A percentile compares a stretch with the other conserved stretches of the same genome.
Conservation (phyloP, 768 basidiomycete species). For the Crepidotus variabilis region DNA sequence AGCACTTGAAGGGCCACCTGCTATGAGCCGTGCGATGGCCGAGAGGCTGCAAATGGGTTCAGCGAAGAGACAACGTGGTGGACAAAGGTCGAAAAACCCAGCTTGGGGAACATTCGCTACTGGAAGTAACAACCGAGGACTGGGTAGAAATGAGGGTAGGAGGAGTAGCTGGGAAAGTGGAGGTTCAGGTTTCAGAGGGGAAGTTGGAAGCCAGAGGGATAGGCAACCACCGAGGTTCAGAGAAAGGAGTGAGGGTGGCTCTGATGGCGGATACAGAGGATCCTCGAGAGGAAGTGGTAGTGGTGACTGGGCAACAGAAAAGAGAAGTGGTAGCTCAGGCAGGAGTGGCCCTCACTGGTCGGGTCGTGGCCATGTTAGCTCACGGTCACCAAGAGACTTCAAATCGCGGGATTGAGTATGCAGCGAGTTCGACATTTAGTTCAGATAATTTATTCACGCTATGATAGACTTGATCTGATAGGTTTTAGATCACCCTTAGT, state of each 20-base stretch:
- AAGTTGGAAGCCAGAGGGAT: background rate
- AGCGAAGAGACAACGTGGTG: background rate
- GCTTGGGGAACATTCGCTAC: background rate
- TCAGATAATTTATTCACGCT: background rate
- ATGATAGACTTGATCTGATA: background rate
- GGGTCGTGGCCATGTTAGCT: background rate
- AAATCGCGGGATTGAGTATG: too few species aligned
- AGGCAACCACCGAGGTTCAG: background rate
- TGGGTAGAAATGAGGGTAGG: background rate
- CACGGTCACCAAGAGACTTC: too few species aligned
- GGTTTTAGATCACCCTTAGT: background rate
- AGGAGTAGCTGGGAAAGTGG: background rate
- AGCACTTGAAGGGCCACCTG: conserved; percentile 7
- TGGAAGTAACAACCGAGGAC: background rate
- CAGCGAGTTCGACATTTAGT: too few species aligned
- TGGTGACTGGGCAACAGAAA: background rate
- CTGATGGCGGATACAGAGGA: background rate
- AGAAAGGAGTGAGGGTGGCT: background rate
- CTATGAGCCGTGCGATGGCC: background rate
- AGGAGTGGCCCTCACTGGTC: background rate
- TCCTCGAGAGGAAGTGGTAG: background rate
- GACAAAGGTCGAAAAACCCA: background rate
- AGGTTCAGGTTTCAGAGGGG: background rate
- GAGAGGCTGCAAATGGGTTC: background rate
- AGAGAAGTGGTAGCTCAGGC: background rate